Evolutionary conservation across 495 filamentous ascomycete genomes (phyloP).

Genomic region (Aspergillus saccharolyticus): DNA sequence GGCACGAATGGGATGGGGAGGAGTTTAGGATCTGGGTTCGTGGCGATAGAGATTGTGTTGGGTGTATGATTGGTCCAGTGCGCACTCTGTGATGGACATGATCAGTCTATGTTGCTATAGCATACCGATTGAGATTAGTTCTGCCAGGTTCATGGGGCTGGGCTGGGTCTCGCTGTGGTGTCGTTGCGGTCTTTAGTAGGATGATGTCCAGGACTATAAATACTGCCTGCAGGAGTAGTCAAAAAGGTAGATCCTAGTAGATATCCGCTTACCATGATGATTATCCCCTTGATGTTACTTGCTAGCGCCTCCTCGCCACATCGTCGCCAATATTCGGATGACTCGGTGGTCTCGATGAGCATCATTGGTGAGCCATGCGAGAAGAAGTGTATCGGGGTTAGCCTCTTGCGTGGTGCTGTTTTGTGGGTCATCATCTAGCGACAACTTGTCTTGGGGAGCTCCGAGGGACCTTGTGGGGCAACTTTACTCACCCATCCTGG

Average conservation of each 20-base stretch:
- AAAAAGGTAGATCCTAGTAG: no score
- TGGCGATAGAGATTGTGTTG: slow-evolving; percentile 46
- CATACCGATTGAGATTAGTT: neutral
- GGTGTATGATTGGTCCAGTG: slow-evolving; percentile 47
- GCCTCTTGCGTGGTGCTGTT: neutral
- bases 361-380: slow-evolving; percentile 63
- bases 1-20: slow-evolving; percentile 50
- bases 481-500: neutral
- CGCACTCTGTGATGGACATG: slow-evolving; percentile 42
- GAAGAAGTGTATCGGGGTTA: slow-evolving; percentile 53
- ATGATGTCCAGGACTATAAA: neutral
- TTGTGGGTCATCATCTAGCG: no score
- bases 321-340: slow-evolving; percentile 54
- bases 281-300: slow-evolving; percentile 48
- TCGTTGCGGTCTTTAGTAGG: neutral
- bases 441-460: neutral
- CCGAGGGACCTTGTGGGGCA: no score
- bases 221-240: no score
- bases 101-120: neutral
- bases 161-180: no score
- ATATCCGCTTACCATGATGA: slow-evolving; percentile 67
- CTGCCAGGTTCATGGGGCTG: no score
- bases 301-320: slow-evolving; percentile 53
- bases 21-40: slow-evolving; percentile 48
- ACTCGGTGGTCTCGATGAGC: slow-evolving; percentile 53